Base-by-base conservation (phyloP, 768 basidiomycete genomes). In the Pleurotus djamor region DNA sequence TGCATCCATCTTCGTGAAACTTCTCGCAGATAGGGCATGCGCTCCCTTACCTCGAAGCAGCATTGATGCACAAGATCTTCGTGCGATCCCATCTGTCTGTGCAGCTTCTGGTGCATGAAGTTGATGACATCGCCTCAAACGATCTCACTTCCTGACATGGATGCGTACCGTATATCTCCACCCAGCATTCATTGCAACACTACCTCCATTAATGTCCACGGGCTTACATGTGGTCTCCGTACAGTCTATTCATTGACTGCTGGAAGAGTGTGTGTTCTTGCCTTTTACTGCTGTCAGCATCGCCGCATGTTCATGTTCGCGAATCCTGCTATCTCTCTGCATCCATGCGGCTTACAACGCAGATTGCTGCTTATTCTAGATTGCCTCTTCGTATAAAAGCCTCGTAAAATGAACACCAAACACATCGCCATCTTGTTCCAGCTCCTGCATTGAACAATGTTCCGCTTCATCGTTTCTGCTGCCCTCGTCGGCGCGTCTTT, bases 401-500 rank as follows among this genome's bases (percentile, higher is more conserved):
- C 17, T 16, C 37, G 0, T 13, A 12, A 32, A 56, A 44, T 50
- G 36, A 44, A 33, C 3, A 9, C 38, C 21, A 28, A 28, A 28
- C 21, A 28, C 21, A 28, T 28, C 21, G 21, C n/a, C 38, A n/a
- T 12, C n/a, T 44, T 21, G 38, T 56, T 13, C 9, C 28, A 43
- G 16, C 28, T 21, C 44, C 33, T 57, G 57, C 61, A 50, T 38
- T 59, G 59, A 58, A 61, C 55, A 47, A 71, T 74, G 67, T 70
- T 72, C 61, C 59, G 65, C 59, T 65, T 67, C 41, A 56, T 67
- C 45, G 55, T 67, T 33, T 59, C 72, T 61, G 63, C 63, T 60
- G 48, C 74, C 44, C 57, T 76, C 34, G 65, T 75, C 47, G 64
- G 68, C 43, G 67, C 63, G n/a, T 62, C 68, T 48, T 58, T 62